phyloP scores from a whole-genome alignment of 2,329 filamentous ascomycete species.

The Chlorencoelia australis region DNA sequence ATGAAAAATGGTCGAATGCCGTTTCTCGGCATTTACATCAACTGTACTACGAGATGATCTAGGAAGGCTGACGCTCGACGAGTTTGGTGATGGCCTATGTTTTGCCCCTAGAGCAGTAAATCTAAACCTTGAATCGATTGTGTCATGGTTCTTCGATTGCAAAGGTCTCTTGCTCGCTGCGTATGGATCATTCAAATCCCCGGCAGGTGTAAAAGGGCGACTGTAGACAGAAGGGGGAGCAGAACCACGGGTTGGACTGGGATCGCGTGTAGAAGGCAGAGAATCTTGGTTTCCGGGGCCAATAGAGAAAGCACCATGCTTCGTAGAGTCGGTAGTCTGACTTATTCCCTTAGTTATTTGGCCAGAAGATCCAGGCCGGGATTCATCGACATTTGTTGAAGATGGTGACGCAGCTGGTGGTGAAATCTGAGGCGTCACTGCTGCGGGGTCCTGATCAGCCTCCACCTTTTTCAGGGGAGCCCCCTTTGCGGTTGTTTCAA shows the following conservation, averaged over 20 bases:
- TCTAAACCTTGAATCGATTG: constrained; percentile 73
- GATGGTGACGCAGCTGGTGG: constrained; percentile 41
- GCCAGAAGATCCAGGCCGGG: constrained; percentile 26
- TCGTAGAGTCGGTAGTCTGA: constrained; percentile 14
- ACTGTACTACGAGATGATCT: constrained; percentile 28
- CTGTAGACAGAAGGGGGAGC: constrained; percentile 55
- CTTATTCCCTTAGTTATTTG: constrained; percentile 20
- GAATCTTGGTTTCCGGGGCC: constrained; percentile 34
- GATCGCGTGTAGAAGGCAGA: constrained; percentile 48
- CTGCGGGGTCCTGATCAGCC: constrained; percentile 32
- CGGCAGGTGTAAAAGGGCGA: constrained; percentile 67
- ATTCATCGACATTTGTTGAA: constrained; percentile 22
- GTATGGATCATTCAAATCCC: constrained; percentile 77
- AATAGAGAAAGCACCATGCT: constrained; percentile 24
- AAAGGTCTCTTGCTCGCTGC: constrained; percentile 70
- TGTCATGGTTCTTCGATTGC: constrained; percentile 52
- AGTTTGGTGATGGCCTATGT: constrained; percentile 46
- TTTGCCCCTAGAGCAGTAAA: constrained; percentile 61
- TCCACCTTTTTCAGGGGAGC: constrained; percentile 29
- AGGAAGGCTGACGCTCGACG: constrained; percentile 41
- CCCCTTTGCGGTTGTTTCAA: constrained; percentile 25
- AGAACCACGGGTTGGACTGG: constrained; percentile 52
- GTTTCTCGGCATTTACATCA: constrained; percentile 41
- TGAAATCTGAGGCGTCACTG: constrained; percentile 62
- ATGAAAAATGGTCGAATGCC: constrained; percentile 36